Evolutionary conservation across 768 basidiomycete species (phyloP).

Genomic region (Lentinula lateritia): DNA sequence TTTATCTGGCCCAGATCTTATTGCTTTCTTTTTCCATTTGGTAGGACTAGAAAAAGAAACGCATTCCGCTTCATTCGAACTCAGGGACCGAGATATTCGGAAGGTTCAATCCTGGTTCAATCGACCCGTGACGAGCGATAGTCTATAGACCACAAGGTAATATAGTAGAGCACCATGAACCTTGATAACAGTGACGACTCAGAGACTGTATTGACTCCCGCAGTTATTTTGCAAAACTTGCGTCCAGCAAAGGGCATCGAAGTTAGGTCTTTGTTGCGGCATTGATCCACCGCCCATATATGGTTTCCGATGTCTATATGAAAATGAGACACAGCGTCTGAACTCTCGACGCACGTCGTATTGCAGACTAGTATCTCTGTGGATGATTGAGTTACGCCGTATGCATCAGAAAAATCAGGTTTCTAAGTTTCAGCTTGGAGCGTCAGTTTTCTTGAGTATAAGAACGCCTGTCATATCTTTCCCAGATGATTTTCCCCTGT

Average conservation of each 20-base stretch:
- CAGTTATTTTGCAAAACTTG: too few relatives aligned
- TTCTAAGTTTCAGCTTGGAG: neutral
- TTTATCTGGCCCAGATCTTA: neutral
- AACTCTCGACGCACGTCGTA: neutral
- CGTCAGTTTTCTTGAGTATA: neutral
- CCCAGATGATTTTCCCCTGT: neutral
- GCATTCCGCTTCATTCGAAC: too few relatives aligned
- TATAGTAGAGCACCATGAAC: too few relatives aligned
- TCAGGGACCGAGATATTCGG: neutral
- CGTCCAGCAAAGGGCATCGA: too few relatives aligned
- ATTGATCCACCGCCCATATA: neutral
- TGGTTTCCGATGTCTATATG: neutral
- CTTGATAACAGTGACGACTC: too few relatives aligned
- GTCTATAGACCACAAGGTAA: too few relatives aligned
- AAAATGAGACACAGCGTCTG: neutral
- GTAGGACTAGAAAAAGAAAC: too few relatives aligned
- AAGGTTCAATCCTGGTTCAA: neutral
- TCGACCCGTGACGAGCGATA: neutral
- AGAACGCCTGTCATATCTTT: neutral
- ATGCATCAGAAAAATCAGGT: neutral
- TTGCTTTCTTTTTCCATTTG: neutral
- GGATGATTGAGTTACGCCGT: neutral
- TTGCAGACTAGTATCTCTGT: neutral
- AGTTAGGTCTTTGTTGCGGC: too few relatives aligned
- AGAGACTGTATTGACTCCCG: too few relatives aligned